Base-by-base conservation (phyloP, 2,329 filamentous ascomycete genomes). In the Onygena corvina region DNA sequence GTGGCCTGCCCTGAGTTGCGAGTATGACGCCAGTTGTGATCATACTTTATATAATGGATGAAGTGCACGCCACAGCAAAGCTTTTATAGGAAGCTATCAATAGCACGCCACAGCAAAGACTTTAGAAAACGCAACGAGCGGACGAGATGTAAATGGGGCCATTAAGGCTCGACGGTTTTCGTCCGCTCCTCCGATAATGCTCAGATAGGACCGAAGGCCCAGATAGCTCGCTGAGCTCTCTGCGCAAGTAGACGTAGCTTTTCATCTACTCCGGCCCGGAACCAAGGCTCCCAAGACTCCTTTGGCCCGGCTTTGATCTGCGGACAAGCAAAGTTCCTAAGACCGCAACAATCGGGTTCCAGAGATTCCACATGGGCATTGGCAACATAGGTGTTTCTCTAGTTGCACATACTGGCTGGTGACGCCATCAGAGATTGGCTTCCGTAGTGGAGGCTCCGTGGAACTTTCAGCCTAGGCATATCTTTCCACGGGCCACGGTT, bases 271-370 rank as follows among this genome's bases (percentile, higher is more conserved):
- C 38, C 16, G 11, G 14, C 38, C 23, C 25, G 21, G 5, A 27
- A 29, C 27, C 38, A 42, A 42, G 36, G 36, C 27, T 42, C 18
- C 36, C 14, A 11, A 23, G 21, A 21, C 7, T 25, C 27, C 27
- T 23, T n/a, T 42, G 36, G 36, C 36, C 36, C 21, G 36, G 36
- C 36, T 23, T 42, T 42, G 36, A 14, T 42, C 36, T 25, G 27
- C 36, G 21, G 11, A 21, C 9, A 29, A 11, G 4, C 11, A 5
- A 11, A 29, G 27, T 11, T 12, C 27, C 12, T 20, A 12, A 29
- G 23, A 9, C 4, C 38, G n/a, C 12, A 5, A 7, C 38, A 20
- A 40, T 23, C 36, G 18, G 20, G 36, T 5, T 23, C 29, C 3
- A 12, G 11, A 7, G 2, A 7, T n/a, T 42, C 38, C 38, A 42